Evolutionary conservation across 208 protist genomes (phyloP).

Genomic region (Trypanosoma boissoni): DNA sequence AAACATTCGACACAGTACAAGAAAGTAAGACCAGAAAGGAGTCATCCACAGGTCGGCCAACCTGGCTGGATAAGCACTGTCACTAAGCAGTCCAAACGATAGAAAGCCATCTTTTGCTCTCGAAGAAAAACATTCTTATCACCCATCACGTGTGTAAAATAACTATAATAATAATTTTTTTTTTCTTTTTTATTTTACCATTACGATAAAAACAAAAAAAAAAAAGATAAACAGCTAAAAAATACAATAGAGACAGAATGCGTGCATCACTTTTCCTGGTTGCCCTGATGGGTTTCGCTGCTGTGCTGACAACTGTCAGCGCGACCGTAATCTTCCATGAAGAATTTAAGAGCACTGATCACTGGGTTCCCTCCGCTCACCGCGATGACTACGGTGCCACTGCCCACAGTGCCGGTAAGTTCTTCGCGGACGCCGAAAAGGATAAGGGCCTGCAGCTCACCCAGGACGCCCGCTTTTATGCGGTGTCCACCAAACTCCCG

Average conservation of each 20-base stretch:
- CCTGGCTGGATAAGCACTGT: constrained; percentile 13
- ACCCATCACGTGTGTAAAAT: too few species aligned
- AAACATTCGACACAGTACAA: too few species aligned
- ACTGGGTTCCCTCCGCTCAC: constrained; percentile 59
- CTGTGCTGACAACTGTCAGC: constrained; percentile 26
- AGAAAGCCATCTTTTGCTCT: not conserved
- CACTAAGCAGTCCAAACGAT: constrained; percentile 4
- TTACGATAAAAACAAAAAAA: too few species aligned
- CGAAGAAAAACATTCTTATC: not conserved
- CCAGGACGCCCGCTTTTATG: constrained; percentile 89
- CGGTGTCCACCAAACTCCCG: constrained; percentile 72
- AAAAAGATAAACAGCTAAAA: too few species aligned
- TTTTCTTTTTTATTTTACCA: not conserved
- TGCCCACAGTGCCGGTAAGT: constrained; percentile 42
- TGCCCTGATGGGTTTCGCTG: constrained; percentile 21
- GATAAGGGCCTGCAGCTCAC: constrained; percentile 85
- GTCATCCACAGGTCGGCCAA: not conserved
- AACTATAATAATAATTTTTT: too few species aligned
- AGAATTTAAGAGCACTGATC: constrained; percentile 56
- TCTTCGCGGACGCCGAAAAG: constrained; percentile 57
- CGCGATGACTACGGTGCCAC: constrained; percentile 62
- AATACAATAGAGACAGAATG: too few species aligned
- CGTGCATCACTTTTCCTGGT: not conserved
- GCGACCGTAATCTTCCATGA: constrained; percentile 72
- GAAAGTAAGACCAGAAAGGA: too few species aligned